These are phyloP conservation scores for Microbotryum lychnidis-dioicae DNA, from an alignment of 1,284 basidiomycete genomes.

Conservation along the genomic window DNA sequence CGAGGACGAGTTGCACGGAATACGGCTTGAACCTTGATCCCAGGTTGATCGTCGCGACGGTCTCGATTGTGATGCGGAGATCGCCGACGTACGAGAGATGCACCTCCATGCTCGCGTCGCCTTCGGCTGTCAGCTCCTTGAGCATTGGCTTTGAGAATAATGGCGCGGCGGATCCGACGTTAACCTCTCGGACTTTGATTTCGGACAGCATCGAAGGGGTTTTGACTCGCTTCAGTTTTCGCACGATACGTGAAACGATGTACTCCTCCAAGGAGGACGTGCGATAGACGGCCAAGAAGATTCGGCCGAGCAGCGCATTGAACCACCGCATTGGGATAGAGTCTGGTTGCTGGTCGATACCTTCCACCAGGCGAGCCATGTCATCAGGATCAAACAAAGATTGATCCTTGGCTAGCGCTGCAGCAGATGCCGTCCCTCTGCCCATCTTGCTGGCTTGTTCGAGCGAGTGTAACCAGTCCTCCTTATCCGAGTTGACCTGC, in stretches of 20 bases:
- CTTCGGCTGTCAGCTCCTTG: slow-evolving; percentile 86
- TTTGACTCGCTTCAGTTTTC: slow-evolving; percentile 84
- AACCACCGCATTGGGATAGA: slow-evolving; percentile 95
- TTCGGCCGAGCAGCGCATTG: slow-evolving; percentile 81
- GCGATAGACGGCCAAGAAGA: slow-evolving; percentile 83
- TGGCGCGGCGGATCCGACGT: slow-evolving; percentile 69
- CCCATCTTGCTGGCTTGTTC: slow-evolving; percentile 57
- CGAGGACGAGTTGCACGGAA: slow-evolving; percentile 72
- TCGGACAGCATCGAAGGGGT: slow-evolving; percentile 78
- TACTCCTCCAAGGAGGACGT: slow-evolving; percentile 43
- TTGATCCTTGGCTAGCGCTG: slow-evolving; percentile 36
- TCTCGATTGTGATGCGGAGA: slow-evolving; percentile 78
- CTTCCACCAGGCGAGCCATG: slow-evolving; percentile 74
- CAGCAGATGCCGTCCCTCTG: slow-evolving; percentile 35
- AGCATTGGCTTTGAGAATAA: slow-evolving; percentile 87
- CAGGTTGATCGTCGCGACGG: slow-evolving; percentile 64
- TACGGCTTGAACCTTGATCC: slow-evolving; percentile 68
- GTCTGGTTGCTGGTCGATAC: slow-evolving; percentile 83
- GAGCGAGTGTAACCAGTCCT: slow-evolving; percentile 91
- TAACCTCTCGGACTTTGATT: slow-evolving; percentile 77
- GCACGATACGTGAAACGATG: slow-evolving; percentile 82
- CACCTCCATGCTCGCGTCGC: slow-evolving; percentile 81
- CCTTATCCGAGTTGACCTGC: slow-evolving; percentile 62
- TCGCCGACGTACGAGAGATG: slow-evolving; percentile 78
- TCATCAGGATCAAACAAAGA: slow-evolving; percentile 64